Evolutionary conservation across 176 grass and related monocot species (phyloP), one percentile per base, ranked within the genome.

Genomic region (Avena atlantica): DNA sequence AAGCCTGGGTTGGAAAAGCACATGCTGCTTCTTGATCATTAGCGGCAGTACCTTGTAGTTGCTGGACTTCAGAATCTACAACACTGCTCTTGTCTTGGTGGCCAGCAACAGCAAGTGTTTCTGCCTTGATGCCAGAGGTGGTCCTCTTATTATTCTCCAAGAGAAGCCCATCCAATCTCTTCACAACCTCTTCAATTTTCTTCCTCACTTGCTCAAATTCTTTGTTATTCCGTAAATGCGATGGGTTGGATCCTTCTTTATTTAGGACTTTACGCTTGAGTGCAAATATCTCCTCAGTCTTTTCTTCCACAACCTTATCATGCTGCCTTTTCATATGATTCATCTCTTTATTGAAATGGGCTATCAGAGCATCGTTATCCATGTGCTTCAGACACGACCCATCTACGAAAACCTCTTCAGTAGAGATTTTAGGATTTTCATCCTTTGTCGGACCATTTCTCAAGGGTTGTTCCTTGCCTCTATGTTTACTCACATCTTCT

Each of bases 191-290:
- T 37, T 40, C 53, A 0, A 94, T 85, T 83, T 91, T 91, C 81
- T 89, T 94, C 81, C 87, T 91, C 40, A 89, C 89, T 14, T 81
- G 86, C 61, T 94, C 89, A 85, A 87, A 78, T 63, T 94, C 92
- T 78, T 89, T 94, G n/a, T 94, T 91, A 60, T 86, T 82, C 1
- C 84, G 82, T 82, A 89, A 85, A 74, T 91, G 86, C 61, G 8
- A 89, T 36, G 87, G 81, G 68, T 81, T 89, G 61, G 87, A 19
- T 59, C 92, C 87, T 34, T 94, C 87, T 36, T 75, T 88, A 0
- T 62, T 91, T 37, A 87, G 78, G 65, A 76, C 40, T 0, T 89
- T 67, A 7, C 89, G 81, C 20, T 89, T 91, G 34, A 94, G 85
- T 71, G 24, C 16, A 10, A 91, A 94, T 86, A 94, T 82, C 75